Evolutionary conservation across 2,329 filamentous ascomycete genomes (phyloP).

Genomic region (Hypomyces rosellus): DNA sequence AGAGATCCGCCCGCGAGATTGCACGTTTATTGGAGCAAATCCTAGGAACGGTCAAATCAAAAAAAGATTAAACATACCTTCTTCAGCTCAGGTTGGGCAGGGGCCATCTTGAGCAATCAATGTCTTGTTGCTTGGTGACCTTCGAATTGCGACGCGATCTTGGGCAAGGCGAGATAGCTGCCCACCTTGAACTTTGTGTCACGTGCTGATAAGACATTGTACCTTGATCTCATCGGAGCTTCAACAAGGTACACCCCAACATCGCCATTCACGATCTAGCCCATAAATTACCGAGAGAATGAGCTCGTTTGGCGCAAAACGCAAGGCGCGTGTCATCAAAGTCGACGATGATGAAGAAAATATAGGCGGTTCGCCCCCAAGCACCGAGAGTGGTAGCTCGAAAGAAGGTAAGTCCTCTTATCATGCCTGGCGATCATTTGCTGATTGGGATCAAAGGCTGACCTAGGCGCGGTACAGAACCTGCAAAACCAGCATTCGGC

Average conservation of each 20-base stretch:
- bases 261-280: not conserved
- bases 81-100: slow-evolving; percentile 97
- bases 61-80: slow-evolving; percentile 55
- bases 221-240: slow-evolving; percentile 1
- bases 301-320: slow-evolving; percentile 50
- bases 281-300: slow-evolving; percentile 28
- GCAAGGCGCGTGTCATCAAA: slow-evolving; percentile 73
- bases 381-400: slow-evolving; percentile 19
- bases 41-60: not conserved
- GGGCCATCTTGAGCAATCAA: slow-evolving; percentile 68
- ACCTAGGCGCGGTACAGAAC: slow-evolving; percentile 24
- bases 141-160: slow-evolving; percentile 23
- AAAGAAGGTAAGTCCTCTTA: slow-evolving; percentile 32
- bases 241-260: not conserved
- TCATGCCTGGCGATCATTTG: slow-evolving; percentile 19
- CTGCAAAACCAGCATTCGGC: slow-evolving; percentile 32
- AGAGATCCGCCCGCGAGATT: not conserved
- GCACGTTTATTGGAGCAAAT: not conserved
- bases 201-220: slow-evolving; percentile 46
- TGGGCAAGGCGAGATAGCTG: slow-evolving; percentile 18
- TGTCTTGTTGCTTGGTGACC: slow-evolving; percentile 16
- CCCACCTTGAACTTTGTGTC: slow-evolving; percentile 25
- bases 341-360: slow-evolving; percentile 64
- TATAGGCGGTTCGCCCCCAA: slow-evolving; percentile 11
- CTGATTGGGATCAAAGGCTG: slow-evolving; percentile 32